These are phyloP conservation scores for Isatis tinctoria DNA, from an alignment of 345 rosid species.

Conservation along the genomic window DNA sequence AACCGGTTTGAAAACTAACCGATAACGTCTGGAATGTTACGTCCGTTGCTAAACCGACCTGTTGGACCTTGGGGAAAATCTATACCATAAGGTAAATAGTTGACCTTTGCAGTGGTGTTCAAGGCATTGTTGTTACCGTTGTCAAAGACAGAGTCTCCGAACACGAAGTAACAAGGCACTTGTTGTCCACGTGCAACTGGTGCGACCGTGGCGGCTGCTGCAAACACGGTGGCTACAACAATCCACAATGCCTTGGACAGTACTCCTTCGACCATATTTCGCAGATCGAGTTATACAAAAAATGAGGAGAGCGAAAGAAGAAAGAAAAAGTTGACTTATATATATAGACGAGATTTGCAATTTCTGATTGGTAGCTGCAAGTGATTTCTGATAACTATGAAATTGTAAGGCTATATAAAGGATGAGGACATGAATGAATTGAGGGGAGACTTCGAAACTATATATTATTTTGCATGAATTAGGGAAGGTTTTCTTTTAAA, in stretches of 20 bases:
- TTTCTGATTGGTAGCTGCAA: background rate
- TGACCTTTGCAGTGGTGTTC: slow-evolving; percentile 42
- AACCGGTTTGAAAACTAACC: slow-evolving; percentile 33
- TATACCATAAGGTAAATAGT: slow-evolving; percentile 59
- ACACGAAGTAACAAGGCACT: slow-evolving; percentile 55
- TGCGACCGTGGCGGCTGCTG: background rate
- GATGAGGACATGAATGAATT: background rate
- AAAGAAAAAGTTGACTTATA: background rate
- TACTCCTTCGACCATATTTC: slow-evolving; percentile 9
- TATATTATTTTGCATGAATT: slow-evolving; percentile 23
- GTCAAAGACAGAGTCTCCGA: slow-evolving; percentile 62
- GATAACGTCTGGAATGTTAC: slow-evolving; percentile 43
- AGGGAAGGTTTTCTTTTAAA: background rate
- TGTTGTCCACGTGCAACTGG: slow-evolving; percentile 22
- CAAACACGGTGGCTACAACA: slow-evolving; percentile 16
- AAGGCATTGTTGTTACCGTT: slow-evolving; percentile 60
- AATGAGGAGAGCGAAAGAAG: background rate
- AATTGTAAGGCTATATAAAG: slow-evolving; percentile 16
- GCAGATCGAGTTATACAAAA: background rate
- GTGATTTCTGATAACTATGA: background rate
- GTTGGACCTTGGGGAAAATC: slow-evolving; percentile 53
- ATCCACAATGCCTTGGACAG: slow-evolving; percentile 18
- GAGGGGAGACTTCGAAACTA: slow-evolving; percentile 16
- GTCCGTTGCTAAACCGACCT: slow-evolving; percentile 63
- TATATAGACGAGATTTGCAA: background rate